Percentiles rank a stretch among this genome's conserved stretches.
Conservation (phyloP, 257 asterid genomes). For the Lantana camara region DNA sequence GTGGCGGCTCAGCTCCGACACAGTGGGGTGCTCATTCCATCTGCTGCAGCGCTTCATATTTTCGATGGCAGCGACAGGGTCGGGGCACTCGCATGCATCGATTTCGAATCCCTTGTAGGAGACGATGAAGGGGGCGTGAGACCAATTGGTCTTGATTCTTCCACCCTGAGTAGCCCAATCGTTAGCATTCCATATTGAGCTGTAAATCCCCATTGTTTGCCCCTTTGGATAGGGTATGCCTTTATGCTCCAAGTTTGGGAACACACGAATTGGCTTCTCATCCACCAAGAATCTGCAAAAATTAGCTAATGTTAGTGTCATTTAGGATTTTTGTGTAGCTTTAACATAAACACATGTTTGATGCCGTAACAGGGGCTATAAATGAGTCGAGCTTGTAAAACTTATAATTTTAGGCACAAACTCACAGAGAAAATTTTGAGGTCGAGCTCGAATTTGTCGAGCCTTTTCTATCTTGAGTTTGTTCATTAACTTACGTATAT, state of each 20-base stretch:
- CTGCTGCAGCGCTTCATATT: constrained; percentile 48
- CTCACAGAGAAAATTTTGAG: no score
- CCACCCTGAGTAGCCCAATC: constrained; percentile 93
- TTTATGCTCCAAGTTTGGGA: constrained; percentile 54
- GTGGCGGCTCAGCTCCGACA: constrained; percentile 56
- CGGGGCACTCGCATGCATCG: constrained; percentile 54
- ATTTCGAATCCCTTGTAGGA: constrained; percentile 58
- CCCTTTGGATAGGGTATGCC: constrained; percentile 73
- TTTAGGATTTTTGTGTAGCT: no score
- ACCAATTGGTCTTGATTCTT: constrained; percentile 70
- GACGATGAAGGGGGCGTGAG: constrained; percentile 65
- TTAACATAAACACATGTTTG: no score
- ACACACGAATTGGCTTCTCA: constrained; percentile 67
- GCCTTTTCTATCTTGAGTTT: no score
- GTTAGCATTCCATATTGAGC: constrained; percentile 81
- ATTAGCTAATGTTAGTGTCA: no score
- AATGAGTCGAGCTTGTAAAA: no score
- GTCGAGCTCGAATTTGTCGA: no score
- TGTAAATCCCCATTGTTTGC: constrained; percentile 75
- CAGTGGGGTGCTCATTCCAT: constrained; percentile 48
- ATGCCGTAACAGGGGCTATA: no score
- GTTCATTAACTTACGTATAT: no score
- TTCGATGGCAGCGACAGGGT: constrained; percentile 37
- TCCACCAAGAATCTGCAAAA: constrained; percentile 62
- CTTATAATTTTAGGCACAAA: no score